A percentile compares a stretch with the other conserved stretches of the same genome.
phyloP scores from a whole-genome alignment of 192 early-diverging fungal genomes.

The Coemansia sp. region DNA sequence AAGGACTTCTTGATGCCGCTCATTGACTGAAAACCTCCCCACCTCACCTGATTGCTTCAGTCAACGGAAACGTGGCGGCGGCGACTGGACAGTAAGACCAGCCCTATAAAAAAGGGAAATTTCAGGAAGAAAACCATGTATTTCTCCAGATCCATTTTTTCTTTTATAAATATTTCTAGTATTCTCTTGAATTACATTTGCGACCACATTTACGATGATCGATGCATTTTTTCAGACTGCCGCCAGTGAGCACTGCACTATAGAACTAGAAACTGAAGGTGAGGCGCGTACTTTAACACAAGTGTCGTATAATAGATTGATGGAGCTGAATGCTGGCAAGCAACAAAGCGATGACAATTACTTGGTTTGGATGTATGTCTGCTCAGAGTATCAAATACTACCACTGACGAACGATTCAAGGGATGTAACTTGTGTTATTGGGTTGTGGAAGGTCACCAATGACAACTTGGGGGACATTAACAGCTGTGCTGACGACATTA shows the following conservation, averaged over 20 bases:
- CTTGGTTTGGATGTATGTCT: constrained; percentile 3
- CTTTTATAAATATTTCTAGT: neutral
- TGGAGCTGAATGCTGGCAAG: neutral
- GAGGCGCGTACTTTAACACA: neutral
- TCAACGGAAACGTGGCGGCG: neutral
- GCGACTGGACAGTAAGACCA: neutral
- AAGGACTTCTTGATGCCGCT: neutral
- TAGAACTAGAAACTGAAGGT: neutral
- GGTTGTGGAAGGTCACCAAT: neutral
- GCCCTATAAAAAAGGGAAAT: neutral
- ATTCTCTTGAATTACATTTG: too few species aligned
- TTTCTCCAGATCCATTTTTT: neutral
- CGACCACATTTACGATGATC: neutral
- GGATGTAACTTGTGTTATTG: neutral
- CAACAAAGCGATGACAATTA: neutral
- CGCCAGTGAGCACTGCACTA: neutral
- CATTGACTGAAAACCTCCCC: neutral
- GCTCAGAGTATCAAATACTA: neutral
- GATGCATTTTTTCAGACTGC: neutral
- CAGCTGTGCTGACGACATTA: neutral
- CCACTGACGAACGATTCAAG: neutral
- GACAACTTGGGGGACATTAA: neutral
- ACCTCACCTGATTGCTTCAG: neutral
- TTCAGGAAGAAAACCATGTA: neutral
- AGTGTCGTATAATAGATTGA: neutral